Conservation (phyloP, 768 basidiomycete species). For the Amanita thiersii region DNA sequence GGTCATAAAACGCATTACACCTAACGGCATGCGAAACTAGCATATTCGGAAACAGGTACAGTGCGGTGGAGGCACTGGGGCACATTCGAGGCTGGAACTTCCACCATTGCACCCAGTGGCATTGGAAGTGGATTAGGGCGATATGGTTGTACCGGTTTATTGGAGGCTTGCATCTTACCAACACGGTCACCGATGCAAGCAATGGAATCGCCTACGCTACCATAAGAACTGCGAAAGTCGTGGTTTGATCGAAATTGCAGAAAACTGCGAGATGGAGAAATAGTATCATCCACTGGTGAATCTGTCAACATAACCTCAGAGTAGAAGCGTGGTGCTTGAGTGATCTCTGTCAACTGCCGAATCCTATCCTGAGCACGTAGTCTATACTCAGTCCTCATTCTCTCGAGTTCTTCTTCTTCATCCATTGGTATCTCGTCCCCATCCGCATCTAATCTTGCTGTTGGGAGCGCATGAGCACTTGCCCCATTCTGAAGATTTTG, state of each 20-base stretch:
- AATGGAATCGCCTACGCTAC: not conserved
- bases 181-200: not conserved
- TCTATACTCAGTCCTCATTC: slow-evolving; percentile 27
- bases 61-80: slow-evolving; percentile 14
- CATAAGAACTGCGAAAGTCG: not conserved
- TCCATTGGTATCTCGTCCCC: slow-evolving; percentile 58
- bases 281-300: not conserved
- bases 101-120: slow-evolving; percentile 45
- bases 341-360: slow-evolving; percentile 5
- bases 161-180: not conserved
- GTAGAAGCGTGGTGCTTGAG: not conserved
- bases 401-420: slow-evolving; percentile 55
- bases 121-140: slow-evolving; percentile 47
- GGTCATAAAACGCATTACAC: slow-evolving; percentile 15
- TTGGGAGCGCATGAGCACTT: slow-evolving; percentile 2
- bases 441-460: slow-evolving; percentile 45
- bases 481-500: not conserved
- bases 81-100: slow-evolving; percentile 11
- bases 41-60: slow-evolving; percentile 25
- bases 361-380: not conserved
- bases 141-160: not conserved
- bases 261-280: not conserved
- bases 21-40: slow-evolving; percentile 34
- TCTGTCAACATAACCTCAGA: not conserved
- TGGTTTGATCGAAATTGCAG: not conserved